Conservation (phyloP, 2,329 filamentous ascomycete species). For the Colletotrichum godetiae region DNA sequence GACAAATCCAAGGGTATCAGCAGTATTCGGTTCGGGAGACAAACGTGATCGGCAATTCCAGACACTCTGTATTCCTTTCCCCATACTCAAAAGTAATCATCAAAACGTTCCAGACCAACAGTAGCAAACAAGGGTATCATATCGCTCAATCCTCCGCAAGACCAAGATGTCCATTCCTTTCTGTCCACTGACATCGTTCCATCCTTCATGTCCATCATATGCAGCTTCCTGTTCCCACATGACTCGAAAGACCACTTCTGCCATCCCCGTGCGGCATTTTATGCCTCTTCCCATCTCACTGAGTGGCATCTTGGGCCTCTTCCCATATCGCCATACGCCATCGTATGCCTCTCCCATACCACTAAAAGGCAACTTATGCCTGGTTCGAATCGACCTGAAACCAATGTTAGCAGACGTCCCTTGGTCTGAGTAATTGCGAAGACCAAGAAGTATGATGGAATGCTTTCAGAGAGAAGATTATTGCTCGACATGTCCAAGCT, state of each 20-base stretch:
- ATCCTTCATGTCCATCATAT: not conserved
- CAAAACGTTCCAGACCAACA: not conserved
- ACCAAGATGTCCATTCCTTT: not conserved
- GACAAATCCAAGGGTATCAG: not conserved
- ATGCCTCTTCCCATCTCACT: not conserved
- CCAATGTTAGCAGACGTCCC: not conserved
- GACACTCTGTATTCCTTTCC: not conserved
- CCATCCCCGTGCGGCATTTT: not conserved
- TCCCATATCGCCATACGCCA: too few species aligned
- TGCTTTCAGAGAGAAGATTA: constrained; percentile 68
- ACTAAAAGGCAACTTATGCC: not conserved
- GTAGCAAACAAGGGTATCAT: not conserved
- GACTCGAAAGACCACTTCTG: not conserved
- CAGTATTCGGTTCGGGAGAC: not conserved
- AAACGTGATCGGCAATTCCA: not conserved
- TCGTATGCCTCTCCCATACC: not conserved
- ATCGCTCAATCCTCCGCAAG: not conserved
- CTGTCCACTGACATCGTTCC: not conserved
- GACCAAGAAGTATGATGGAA: not conserved
- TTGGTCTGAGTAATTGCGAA: not conserved
- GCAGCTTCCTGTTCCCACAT: not conserved
- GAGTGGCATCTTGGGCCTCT: not conserved
- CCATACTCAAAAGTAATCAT: not conserved
- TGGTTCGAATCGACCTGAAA: not conserved
- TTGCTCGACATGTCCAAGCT: constrained; percentile 57